Evolutionary conservation across 2,329 filamentous ascomycete genomes (phyloP).

Genomic region (Xylariaceae sp.): DNA sequence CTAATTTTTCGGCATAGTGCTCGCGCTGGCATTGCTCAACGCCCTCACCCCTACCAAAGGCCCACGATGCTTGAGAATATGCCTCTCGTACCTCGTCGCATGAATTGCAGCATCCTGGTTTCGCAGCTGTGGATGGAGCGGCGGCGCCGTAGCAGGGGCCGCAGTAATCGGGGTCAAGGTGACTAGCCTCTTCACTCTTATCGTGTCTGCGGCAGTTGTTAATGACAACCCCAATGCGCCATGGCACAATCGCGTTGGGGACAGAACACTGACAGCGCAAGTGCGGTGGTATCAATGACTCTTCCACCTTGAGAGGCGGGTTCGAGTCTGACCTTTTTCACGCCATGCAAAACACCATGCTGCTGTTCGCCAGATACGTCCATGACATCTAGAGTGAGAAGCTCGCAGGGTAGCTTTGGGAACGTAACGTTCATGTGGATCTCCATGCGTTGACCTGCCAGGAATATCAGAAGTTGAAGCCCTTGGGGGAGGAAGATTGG

Average conservation of each 20-base stretch:
- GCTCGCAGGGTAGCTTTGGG: conserved; percentile 87
- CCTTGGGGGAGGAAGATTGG: background rate
- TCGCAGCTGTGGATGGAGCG: conserved; percentile 64
- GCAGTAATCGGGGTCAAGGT: conserved; percentile 89
- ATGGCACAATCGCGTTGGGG: background rate
- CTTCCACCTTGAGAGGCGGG: conserved; percentile 69
- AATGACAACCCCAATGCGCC: conserved; percentile 1
- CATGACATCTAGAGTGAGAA: conserved; percentile 97
- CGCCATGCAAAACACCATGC: conserved; percentile 85
- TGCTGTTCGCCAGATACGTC: conserved; percentile 97
- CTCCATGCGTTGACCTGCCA: conserved; percentile 86
- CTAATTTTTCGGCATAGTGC: conserved; percentile 85
- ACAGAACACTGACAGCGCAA: conserved; percentile 56
- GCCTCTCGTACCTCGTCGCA: conserved; percentile 96
- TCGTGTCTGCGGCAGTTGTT: conserved; percentile 50
- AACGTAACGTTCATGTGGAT: conserved; percentile 98
- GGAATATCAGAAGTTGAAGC: conserved; percentile 14
- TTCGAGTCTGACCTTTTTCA: conserved; percentile 82
- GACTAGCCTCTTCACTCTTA: conserved; percentile 62
- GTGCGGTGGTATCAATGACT: conserved; percentile 64
- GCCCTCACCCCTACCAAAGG: conserved; percentile 84
- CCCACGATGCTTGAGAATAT: conserved; percentile 85
- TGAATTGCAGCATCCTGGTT: conserved; percentile 91
- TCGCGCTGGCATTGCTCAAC: conserved; percentile 95
- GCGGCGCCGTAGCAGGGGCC: conserved; percentile 87